Conservation (phyloP, 2,329 filamentous ascomycete genomes). For the Leptographium galeiforme region DNA sequence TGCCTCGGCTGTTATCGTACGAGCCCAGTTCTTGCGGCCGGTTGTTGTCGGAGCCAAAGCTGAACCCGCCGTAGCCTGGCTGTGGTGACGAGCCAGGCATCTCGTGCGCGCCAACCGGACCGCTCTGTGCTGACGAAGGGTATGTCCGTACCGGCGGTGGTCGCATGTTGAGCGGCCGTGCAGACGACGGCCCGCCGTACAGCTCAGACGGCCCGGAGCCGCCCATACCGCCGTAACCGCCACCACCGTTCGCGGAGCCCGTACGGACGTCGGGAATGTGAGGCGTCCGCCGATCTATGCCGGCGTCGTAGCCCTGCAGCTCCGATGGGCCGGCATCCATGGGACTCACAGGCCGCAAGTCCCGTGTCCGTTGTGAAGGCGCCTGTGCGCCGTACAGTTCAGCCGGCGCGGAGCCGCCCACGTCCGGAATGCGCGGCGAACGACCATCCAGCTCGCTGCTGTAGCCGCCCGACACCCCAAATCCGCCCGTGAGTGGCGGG, state of each 20-base stretch:
- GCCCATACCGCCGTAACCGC: not conserved
- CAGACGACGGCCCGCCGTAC: not conserved
- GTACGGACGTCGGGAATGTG: not conserved
- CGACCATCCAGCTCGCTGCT: slow-evolving; percentile 8
- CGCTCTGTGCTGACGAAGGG: not conserved
- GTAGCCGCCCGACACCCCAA: not conserved
- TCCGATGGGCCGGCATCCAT: too few species aligned
- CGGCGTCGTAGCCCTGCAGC: too few species aligned
- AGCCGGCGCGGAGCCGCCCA: not conserved
- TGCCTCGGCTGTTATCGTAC: not conserved
- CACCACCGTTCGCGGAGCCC: not conserved
- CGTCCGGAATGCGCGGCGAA: not conserved
- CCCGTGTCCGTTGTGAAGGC: too few species aligned
- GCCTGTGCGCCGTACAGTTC: not conserved
- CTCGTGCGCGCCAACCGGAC: not conserved
- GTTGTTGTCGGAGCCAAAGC: slow-evolving; percentile 11
- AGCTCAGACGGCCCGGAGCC: not conserved
- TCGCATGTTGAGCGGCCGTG: not conserved
- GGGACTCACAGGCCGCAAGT: too few species aligned
- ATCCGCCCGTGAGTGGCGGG: too few species aligned
- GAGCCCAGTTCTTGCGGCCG: slow-evolving; percentile 2
- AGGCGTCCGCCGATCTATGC: too few species aligned
- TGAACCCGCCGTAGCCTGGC: slow-evolving; percentile 11
- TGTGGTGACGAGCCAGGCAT: slow-evolving; percentile 7
- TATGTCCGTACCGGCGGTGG: not conserved